These are phyloP conservation scores for Phytophthora aleatoria DNA, from an alignment of 352 stramenopile genomes.

Conservation along the genomic window DNA sequence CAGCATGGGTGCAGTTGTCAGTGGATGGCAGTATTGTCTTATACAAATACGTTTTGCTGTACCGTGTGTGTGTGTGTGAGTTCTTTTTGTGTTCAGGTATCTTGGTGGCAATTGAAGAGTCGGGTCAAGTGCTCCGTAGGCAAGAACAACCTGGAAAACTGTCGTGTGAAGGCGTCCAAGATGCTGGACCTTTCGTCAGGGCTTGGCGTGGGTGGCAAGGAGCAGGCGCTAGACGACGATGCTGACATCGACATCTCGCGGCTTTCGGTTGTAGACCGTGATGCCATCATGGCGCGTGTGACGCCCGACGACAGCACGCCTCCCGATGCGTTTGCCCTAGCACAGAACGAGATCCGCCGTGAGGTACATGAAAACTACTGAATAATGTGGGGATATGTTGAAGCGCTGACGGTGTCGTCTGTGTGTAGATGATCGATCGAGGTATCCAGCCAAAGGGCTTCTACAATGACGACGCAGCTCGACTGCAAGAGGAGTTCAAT, in stretches of 20 bases:
- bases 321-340: slow-evolving; percentile 69
- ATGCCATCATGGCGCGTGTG: slow-evolving; percentile 74
- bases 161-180: slow-evolving; percentile 8
- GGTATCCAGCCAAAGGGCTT: slow-evolving; percentile 86
- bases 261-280: slow-evolving; percentile 59
- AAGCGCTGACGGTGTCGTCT: slow-evolving; percentile 1
- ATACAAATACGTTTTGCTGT: slow-evolving; percentile 15
- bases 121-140: not conserved
- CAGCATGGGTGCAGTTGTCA: slow-evolving; percentile 3
- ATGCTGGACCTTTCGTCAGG: slow-evolving; percentile 48
- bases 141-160: not conserved
- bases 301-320: slow-evolving; percentile 69
- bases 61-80: slow-evolving; percentile 1
- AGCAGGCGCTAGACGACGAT: slow-evolving; percentile 64
- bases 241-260: slow-evolving; percentile 69
- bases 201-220: slow-evolving; percentile 44
- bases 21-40: slow-evolving; percentile 1
- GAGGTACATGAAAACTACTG: slow-evolving; percentile 40
- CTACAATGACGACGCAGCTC: slow-evolving; percentile 82
- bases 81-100: slow-evolving; percentile 1
- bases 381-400: not conserved
- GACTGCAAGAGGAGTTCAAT: slow-evolving; percentile 84
- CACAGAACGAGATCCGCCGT: slow-evolving; percentile 83
- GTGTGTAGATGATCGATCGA: slow-evolving; percentile 76
- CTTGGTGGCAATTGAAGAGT: slow-evolving; percentile 19